Evolutionary conservation across 805 yeast genomes (phyloP), one percentile per base, ranked within the genome.

Genomic region (Saccharomycopsis lassenensis): DNA sequence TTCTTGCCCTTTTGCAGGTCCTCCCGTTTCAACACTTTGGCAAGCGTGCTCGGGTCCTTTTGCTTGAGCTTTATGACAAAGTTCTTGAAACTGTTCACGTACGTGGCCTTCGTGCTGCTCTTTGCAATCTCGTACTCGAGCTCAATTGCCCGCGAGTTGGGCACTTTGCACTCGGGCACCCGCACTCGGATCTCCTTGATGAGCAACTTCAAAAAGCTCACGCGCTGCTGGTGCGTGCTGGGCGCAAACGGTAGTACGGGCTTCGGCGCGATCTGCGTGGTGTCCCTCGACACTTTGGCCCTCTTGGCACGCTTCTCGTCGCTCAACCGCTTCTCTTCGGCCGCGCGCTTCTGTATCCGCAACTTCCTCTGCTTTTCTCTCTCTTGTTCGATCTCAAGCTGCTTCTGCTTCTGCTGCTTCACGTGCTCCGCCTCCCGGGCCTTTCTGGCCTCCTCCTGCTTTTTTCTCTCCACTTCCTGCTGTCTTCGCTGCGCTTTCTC

Each of bases 41-140:
- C 28, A 6, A 32, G 12, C 5, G 33, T 27, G 11, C 15, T n/a
- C 12, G 21, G 25, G n/a, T 42, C 37, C 23, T 17, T 18, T 25
- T 23, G 24, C 19, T 31, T 39, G 19, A 42, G 28, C 22, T 42
- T 42, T 16, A 39, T 11, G 6, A 42, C 15, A 7, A 35, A 22
- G 12, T 16, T 17, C 22, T 39, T 38, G 33, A 42, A 32, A 10
- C 33, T 31, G 16, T 31, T 33, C 7, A 25, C 14, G 33, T 42
- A 42, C 11, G 25, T 35, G n/a, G 28, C 14, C 4, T 20, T 31
- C 4, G 39, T 39, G 5, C 40, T 25, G 10, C 25, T 19, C 4
- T 29, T 39, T 4, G 43, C 46, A 12, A 39, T 33, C 24, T 38
- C 31, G 22, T 35, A 29, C 19, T 42, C 46, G 22, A 42, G 12